A percentile compares a stretch with the other conserved stretches of the same genome.
phyloP scores from a whole-genome alignment of 1,139 yeast genomes.

The Yamadazyma triangularis region DNA sequence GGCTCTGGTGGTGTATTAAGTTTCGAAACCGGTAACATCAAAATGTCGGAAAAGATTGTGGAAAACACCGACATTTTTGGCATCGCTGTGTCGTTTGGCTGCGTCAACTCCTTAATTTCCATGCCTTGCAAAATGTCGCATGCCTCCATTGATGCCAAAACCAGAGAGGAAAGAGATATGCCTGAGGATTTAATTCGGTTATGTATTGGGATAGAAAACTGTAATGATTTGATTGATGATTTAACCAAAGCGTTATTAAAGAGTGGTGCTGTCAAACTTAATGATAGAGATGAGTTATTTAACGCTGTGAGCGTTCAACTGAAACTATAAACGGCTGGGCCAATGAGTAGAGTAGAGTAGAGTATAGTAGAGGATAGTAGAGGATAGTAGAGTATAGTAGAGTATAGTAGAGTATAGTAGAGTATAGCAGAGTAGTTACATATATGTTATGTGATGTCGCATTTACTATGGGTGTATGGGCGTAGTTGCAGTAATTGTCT shows the following conservation, averaged over 20 bases:
- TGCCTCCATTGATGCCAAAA: conserved; percentile 88
- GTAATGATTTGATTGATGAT: conserved; percentile 65
- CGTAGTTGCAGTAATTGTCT: no score
- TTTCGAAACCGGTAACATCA: conserved; percentile 78
- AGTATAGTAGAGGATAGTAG: no score
- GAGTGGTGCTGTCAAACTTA: conserved; percentile 56
- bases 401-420: no score
- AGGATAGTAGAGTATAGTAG: no score
- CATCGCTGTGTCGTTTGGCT: conserved; percentile 90
- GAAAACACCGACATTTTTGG: conserved; percentile 76
- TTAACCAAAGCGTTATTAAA: conserved; percentile 63
- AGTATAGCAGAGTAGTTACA: no score
- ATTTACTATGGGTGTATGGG: no score
- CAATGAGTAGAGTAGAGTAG: no score
- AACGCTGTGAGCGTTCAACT: conserved; percentile 39
- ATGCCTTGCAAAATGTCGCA: conserved; percentile 96
- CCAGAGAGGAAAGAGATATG: conserved; percentile 80
- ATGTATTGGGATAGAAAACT: conserved; percentile 81
- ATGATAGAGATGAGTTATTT: conserved; percentile 39
- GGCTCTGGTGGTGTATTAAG: conserved; percentile 91
- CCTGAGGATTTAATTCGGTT: conserved; percentile 89
- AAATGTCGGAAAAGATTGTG: conserved; percentile 66
- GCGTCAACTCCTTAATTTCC: conserved; percentile 85
- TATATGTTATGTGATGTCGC: no score
- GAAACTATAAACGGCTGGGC: conserved; percentile 35